These are phyloP conservation scores for Naumovozyma castellii DNA, from an alignment of 805 yeast genomes.

Conservation along the genomic window DNA sequence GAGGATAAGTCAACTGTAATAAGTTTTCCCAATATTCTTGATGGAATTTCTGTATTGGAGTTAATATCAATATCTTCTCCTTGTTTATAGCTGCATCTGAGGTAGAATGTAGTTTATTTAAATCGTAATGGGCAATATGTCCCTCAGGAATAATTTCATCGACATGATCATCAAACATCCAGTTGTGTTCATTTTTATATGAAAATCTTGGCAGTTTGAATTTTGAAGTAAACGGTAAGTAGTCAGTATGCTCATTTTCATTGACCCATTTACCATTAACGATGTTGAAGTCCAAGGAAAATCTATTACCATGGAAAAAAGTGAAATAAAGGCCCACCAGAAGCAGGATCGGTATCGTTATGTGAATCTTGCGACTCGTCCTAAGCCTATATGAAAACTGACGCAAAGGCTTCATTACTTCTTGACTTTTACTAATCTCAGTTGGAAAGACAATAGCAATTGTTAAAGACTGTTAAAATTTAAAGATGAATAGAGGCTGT, in stretches of 20 bases:
- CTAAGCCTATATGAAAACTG: conserved; percentile 20
- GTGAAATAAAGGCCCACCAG: conserved; percentile 17
- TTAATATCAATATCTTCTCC: conserved; percentile 76
- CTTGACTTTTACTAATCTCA: too few relatives aligned
- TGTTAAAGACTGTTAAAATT: too few relatives aligned
- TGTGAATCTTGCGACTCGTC: conserved; percentile 19
- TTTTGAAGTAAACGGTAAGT: conserved; percentile 28
- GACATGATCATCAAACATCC: conserved; percentile 42
- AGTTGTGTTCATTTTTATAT: conserved; percentile 31
- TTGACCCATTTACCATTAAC: conserved; percentile 30
- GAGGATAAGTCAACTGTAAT: conserved; percentile 67
- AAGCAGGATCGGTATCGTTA: conserved; percentile 18
- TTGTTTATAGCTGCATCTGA: conserved; percentile 62
- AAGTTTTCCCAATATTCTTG: conserved; percentile 84
- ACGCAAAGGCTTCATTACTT: conserved; percentile 9
- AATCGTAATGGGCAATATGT: conserved; percentile 74
- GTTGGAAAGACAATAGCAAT: too few relatives aligned
- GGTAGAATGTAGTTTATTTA: conserved; percentile 68
- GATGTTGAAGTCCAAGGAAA: conserved; percentile 16
- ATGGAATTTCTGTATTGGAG: conserved; percentile 85
- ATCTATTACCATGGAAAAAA: conserved; percentile 14
- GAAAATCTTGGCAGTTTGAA: conserved; percentile 37
- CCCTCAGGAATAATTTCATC: conserved; percentile 54
- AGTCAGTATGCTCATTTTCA: conserved; percentile 28
- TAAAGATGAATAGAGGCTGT: too few relatives aligned